Base-by-base conservation (phyloP, 2,329 filamentous ascomycete species). In the Aureobasidium namibiae region DNA sequence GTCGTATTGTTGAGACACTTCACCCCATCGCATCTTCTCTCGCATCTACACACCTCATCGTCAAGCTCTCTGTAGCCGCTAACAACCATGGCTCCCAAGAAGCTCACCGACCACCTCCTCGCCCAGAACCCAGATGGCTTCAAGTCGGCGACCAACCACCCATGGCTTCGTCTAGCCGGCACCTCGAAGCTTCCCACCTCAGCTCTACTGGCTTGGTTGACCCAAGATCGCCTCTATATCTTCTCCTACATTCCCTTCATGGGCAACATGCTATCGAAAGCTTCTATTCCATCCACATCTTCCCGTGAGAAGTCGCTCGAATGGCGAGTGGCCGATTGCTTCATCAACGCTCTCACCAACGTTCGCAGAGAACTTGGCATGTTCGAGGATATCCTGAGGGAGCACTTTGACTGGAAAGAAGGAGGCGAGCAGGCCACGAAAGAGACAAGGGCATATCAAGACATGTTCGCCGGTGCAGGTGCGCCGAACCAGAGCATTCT, bases 171-270 rank as follows among this genome's bases (percentile, higher is more conserved):
- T 23, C 78, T 81, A 42, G 86, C 87, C 4, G 86, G 85, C 13
- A 76, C 78, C 54, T 84, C 86, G 23, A 79, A 78, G 0, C 74
- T 88, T n/a, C 73, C 80, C n/a, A 81, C 81, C 46, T 65, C 74
- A 0, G 71, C 76, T 1, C 75, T 90, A 9, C 80, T 81, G 26
- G 76, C 78, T 69, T 90, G 87, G 87, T 81, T 90, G 44, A 82
- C 83, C 16, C 87, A 89, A 71, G 87, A 90, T 70, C 78, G 85
- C 7, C 79, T 90, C 49, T 89, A 89, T 74, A 83, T 86, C 48
- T 82, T 88, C 62, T 80, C 82, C 58, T 89, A 90, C 73, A 80
- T 88, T 63, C 80, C 81, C 50, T 88, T 87, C 65, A 81, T 84
- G 24, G 85, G 85, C 13, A 74, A 78, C 21, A 72, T 89, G 14